A percentile compares a stretch with the other conserved stretches of the same genome.
These are phyloP conservation scores for Agapanthus africanus DNA, from an alignment of 106 monocot genomes.

Conservation along the genomic window DNA sequence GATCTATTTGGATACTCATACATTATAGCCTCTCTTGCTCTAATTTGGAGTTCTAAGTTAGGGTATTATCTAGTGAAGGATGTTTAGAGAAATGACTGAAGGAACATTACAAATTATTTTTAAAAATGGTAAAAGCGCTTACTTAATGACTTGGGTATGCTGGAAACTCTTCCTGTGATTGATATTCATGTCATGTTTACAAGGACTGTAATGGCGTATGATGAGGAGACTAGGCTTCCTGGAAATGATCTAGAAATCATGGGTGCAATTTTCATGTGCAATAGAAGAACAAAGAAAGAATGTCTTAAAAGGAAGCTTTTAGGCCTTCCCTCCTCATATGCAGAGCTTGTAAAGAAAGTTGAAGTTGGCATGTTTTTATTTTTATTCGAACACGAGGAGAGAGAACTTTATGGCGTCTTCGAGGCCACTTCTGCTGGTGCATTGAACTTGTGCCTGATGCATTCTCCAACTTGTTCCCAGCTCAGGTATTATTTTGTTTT, in stretches of 20 bases:
- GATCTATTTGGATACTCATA: too few species aligned
- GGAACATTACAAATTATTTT: too few species aligned
- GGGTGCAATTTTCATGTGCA: conserved; percentile 63
- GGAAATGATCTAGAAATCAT: too few species aligned
- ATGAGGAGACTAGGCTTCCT: too few species aligned
- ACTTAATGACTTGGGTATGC: too few species aligned
- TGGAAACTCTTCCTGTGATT: neutral
- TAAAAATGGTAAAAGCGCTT: too few species aligned
- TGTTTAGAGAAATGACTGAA: too few species aligned
- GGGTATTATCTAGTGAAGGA: too few species aligned
- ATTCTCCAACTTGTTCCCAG: conserved; percentile 31
- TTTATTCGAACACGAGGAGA: conserved; percentile 55
- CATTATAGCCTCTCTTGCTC: too few species aligned
- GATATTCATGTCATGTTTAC: conserved; percentile 6
- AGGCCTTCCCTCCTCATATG: conserved; percentile 28
- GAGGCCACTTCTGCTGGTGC: conserved; percentile 46
- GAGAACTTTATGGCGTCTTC: conserved; percentile 49
- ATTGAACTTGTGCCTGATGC: conserved; percentile 32
- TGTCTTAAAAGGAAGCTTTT: conserved; percentile 36
- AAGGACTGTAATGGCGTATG: conserved; percentile 25
- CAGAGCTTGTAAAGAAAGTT: conserved; percentile 28
- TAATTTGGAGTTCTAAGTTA: too few species aligned
- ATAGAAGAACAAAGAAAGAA: conserved; percentile 39
- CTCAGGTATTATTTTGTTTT: conserved; percentile 32
- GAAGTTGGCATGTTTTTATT: conserved; percentile 41